Base-by-base conservation (phyloP, 805 yeast species). In the Yamadazyma sp. region DNA sequence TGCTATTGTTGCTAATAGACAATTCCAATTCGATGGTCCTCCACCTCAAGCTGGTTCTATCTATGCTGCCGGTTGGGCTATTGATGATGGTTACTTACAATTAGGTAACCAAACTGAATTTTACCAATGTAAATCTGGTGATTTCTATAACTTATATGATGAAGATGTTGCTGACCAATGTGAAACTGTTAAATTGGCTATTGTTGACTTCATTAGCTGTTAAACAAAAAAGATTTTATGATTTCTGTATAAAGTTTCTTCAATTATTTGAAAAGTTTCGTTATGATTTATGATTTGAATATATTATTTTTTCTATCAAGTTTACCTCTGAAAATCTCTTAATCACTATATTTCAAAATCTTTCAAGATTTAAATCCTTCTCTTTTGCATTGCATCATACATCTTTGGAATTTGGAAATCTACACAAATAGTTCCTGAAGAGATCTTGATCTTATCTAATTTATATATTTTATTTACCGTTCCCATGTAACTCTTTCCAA, bases 41-140 rank as follows among this genome's bases (percentile, higher is more conserved):
- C 81, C 84, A 63, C 87, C 87, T 53, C 89, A 82, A 70, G 85
- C 82, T 22, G 84, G 83, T 58, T 69, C 83, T 42, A 70, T 78
- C 52, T 75, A 69, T 52, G 80, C 83, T 41, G 75, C 72, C 28
- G 82, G 82, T 39, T 75, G 80, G 82, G 65, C 77, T 33, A 61
- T 77, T 55, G 38, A 7, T 14, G 48, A 45, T 33, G 49, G 48
- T 49, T 37, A 73, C 55, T 72, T 82, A 52, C 85, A 85, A 19
- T 60, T 82, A 43, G 88, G 86, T 62, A 62, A 64, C 50, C 53
- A 60, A 31, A 76, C 76, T 41, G 69, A 72, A 38, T 82, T 82
- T 71, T 82, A 75, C 74, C 82, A 80, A 66, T 83, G 91, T 69
- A 55, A 75, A 48, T 80, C 87, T 24, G 91, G 91, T 49, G 69